A percentile compares a stretch with the other conserved stretches of the same genome.
These are phyloP conservation scores for Sporisorium sorghi DNA, from an alignment of 1,284 basidiomycete species.

Conservation along the genomic window DNA sequence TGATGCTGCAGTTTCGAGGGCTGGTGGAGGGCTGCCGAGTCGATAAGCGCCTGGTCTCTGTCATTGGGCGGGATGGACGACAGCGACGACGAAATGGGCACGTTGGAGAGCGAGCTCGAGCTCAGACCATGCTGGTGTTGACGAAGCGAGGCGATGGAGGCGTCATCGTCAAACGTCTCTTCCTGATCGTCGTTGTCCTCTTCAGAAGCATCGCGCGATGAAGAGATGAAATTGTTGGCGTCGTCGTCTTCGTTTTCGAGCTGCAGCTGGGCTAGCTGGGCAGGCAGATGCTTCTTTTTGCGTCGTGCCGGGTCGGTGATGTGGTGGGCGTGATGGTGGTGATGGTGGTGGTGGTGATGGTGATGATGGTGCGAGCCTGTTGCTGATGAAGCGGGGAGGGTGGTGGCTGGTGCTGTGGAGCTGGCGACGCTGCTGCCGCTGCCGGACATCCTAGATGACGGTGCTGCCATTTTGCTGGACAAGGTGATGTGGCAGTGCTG, in stretches of 20 bases:
- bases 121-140: slow-evolving; percentile 36
- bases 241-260: slow-evolving; percentile 47
- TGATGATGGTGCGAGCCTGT: slow-evolving; percentile 20
- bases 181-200: slow-evolving; percentile 59
- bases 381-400: slow-evolving; percentile 7
- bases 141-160: slow-evolving; percentile 49
- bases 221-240: slow-evolving; percentile 48
- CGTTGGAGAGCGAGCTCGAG: slow-evolving; percentile 31
- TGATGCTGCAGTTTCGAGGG: slow-evolving; percentile 43
- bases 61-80: slow-evolving; percentile 51
- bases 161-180: slow-evolving; percentile 52
- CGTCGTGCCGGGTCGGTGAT: slow-evolving; percentile 50
- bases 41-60: slow-evolving; percentile 48
- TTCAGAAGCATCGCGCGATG: slow-evolving; percentile 53
- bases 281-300: slow-evolving; percentile 53
- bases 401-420: slow-evolving; percentile 15
- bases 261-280: slow-evolving; percentile 51
- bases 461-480: slow-evolving; percentile 11
- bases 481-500: neutral
- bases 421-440: slow-evolving; percentile 41
- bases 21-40: slow-evolving; percentile 47
- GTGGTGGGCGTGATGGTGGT: slow-evolving; percentile 50
- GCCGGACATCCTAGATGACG: slow-evolving; percentile 26
- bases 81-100: slow-evolving; percentile 44
- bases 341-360: slow-evolving; percentile 50